Percentiles rank a stretch among this genome's conserved stretches.
Evolutionary conservation across 2,329 filamentous ascomycete genomes (phyloP).

Genomic region (Coleophoma crateriformis): DNA sequence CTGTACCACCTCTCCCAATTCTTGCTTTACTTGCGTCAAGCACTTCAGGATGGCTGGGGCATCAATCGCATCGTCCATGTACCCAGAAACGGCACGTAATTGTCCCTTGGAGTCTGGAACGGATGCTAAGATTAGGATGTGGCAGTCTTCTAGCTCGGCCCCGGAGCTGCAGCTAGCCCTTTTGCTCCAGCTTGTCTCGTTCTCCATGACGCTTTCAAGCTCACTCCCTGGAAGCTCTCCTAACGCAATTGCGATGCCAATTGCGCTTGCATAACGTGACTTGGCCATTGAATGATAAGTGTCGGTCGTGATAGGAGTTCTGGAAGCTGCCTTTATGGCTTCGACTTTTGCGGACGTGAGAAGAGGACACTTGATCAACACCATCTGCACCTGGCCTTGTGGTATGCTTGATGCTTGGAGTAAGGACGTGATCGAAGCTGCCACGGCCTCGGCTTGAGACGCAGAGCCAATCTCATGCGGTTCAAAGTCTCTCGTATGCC

Average conservation of each 20-base stretch:
- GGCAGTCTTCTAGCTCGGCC: slow-evolving; percentile 26
- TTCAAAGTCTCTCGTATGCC: slow-evolving; percentile 20
- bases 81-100: slow-evolving; percentile 15
- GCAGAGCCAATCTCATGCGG: slow-evolving; percentile 25
- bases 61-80: slow-evolving; percentile 26
- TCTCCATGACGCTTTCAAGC: slow-evolving; percentile 15
- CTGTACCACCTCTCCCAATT: slow-evolving; percentile 20
- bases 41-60: slow-evolving; percentile 12
- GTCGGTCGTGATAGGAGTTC: slow-evolving; percentile 20
- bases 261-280: slow-evolving; percentile 26
- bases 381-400: slow-evolving; percentile 18
- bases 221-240: slow-evolving; percentile 14
- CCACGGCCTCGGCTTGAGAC: slow-evolving; percentile 20
- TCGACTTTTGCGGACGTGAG: slow-evolving; percentile 23
- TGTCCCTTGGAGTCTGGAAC: slow-evolving; percentile 8
- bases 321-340: slow-evolving; percentile 14
- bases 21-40: slow-evolving; percentile 13
- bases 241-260: slow-evolving; percentile 24
- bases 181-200: slow-evolving; percentile 18
- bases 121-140: slow-evolving; percentile 25
- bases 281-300: slow-evolving; percentile 29
- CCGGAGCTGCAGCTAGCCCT: slow-evolving; percentile 27
- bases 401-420: slow-evolving; percentile 12
- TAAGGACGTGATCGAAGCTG: slow-evolving; percentile 12
- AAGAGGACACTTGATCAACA: slow-evolving; percentile 25